Evolutionary conservation across 2,329 filamentous ascomycete genomes (phyloP), one percentile per base, ranked within the genome.

Genomic region (Rutstroemia sp.): DNA sequence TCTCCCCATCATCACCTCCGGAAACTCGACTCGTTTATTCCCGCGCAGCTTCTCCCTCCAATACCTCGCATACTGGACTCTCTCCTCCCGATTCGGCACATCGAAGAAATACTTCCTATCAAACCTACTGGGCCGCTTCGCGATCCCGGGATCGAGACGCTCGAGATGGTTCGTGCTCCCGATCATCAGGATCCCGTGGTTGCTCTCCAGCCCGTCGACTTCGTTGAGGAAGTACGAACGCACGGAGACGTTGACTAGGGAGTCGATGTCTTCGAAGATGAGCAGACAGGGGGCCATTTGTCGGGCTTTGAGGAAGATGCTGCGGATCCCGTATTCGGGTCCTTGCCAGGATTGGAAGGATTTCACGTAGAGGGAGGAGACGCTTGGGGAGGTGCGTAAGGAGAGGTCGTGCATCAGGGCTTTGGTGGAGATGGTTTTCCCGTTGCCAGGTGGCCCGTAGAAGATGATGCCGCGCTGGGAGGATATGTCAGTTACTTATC

Each of bases 141-240:
- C 75, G 27, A 84, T 85, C 19, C 84, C 84, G 0, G 84, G 84
- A 61, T 88, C 85, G 5, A 89, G 71, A 1, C 78, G 75, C 38
- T 88, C 84, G 5, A 88, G 74, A 61, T 83, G 78, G 64, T 87
- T 87, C 0, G 84, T 87, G 53, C 78, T 82, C 30, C 80, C 83
- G 27, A 87, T 76, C 72, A 89, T 86, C 63, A 88, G 27, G 52
- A 88, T 87, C 10, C 86, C 86, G 61, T 88, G 82, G 61, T 89
- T 89, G 60, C 76, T 78, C 63, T 81, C 80, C 10, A 89, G 78
- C 0, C 86, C 86, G 60, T 89, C 86, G 3, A 88, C 80, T 68
- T 88, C 84, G 66, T 88, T 89, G 48, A 88, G 74, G 70, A 89
- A 89, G 72, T 87, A 88, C 52, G 78, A 82, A 27, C 85, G 76